phyloP scores from a whole-genome alignment of 208 protist species.

The Acanthamoeba triangularis region DNA sequence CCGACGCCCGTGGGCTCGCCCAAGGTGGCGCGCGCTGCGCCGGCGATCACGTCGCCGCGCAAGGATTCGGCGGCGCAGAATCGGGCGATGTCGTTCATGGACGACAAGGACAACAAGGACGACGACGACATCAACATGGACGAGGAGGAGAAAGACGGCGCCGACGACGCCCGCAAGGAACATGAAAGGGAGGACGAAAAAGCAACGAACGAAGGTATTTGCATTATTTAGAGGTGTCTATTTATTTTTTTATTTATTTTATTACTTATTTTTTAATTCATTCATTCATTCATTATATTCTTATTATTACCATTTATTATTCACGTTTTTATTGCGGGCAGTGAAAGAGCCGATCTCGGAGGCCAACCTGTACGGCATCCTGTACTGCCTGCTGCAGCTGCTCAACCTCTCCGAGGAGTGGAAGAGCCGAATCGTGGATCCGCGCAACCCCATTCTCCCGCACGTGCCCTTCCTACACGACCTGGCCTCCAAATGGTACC shows the following conservation, averaged over 20 bases:
- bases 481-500: slow-evolving; percentile 38
- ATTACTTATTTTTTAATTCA: no score
- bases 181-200: background rate
- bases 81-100: background rate
- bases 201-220: background rate
- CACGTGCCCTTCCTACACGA: slow-evolving; percentile 47
- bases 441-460: slow-evolving; percentile 68
- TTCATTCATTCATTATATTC: no score
- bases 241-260: no score
- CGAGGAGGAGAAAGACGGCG: background rate
- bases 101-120: background rate
- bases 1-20: background rate
- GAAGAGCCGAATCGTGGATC: slow-evolving; percentile 46
- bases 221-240: no score
- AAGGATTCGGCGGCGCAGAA: background rate
- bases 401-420: slow-evolving; percentile 57
- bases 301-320: background rate
- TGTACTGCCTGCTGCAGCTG: slow-evolving; percentile 66
- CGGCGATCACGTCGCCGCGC: background rate
- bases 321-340: background rate
- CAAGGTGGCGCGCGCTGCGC: background rate
- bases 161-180: background rate
- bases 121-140: slow-evolving; percentile 6
- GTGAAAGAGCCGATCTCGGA: background rate
- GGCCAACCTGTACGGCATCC: slow-evolving; percentile 19